Conservation (phyloP, 768 basidiomycete species). For the Filobasidium wieringae region DNA sequence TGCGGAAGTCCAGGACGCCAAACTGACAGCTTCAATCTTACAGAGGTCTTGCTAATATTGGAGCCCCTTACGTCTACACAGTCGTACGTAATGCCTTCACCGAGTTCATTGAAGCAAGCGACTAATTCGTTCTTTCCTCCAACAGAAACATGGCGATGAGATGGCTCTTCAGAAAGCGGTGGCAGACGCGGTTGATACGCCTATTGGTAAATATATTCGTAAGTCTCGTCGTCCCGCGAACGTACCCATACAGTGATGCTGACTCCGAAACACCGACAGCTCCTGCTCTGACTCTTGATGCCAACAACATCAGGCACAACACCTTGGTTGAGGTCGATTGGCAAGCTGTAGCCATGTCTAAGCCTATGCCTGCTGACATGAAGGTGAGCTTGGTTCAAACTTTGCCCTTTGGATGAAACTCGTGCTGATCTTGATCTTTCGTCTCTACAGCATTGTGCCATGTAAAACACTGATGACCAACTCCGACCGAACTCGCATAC, state of each 20-base stretch:
- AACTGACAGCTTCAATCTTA: neutral
- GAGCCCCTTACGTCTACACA: constrained; percentile 2
- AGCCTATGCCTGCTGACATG: neutral
- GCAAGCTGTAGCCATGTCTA: neutral
- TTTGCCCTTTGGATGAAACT: too few relatives aligned
- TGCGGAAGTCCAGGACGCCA: neutral
- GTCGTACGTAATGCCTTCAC: neutral
- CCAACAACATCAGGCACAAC: neutral
- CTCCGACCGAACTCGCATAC: too few relatives aligned
- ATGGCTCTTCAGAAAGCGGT: neutral
- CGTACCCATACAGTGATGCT: neutral
- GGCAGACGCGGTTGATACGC: neutral
- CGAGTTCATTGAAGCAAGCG: neutral
- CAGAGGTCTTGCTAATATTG: neutral
- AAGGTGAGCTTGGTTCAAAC: too few relatives aligned
- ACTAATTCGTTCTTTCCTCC: neutral
- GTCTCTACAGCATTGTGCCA: too few relatives aligned
- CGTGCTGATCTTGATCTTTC: too few relatives aligned
- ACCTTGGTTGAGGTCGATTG: neutral
- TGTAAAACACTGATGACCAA: too few relatives aligned
- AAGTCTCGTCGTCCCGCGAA: neutral
- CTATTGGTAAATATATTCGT: neutral
- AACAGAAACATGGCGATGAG: neutral
- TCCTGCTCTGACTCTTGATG: neutral
- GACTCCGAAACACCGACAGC: neutral